Conservation (phyloP, 1,284 basidiomycete species). For the Irpex sp. region DNA sequence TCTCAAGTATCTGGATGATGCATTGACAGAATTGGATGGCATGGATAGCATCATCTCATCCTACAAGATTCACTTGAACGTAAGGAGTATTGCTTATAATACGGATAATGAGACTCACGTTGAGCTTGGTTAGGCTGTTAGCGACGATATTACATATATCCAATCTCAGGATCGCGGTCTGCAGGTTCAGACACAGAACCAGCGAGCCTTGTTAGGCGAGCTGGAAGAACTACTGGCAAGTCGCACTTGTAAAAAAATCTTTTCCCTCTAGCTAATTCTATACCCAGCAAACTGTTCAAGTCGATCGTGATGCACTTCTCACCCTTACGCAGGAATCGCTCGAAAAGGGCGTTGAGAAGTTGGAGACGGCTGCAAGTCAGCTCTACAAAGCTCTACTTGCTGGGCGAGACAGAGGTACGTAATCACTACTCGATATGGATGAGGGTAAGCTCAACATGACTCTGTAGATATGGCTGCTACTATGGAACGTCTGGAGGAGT, state of each 20-base stretch:
- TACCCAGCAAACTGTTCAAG: slow-evolving; percentile 85
- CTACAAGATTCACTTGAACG: slow-evolving; percentile 93
- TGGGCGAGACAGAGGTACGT: slow-evolving; percentile 76
- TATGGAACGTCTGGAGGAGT: slow-evolving; percentile 87
- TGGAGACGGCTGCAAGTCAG: slow-evolving; percentile 82
- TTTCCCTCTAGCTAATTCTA: slow-evolving; percentile 4
- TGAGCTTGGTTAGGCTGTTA: slow-evolving; percentile 63
- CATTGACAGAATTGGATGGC: slow-evolving; percentile 77
- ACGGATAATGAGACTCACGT: not conserved
- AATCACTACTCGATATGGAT: not conserved
- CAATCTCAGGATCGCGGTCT: slow-evolving; percentile 95
- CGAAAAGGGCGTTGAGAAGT: slow-evolving; percentile 73
- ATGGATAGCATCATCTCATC: slow-evolving; percentile 84
- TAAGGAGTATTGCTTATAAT: slow-evolving; percentile 31
- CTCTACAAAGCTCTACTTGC: slow-evolving; percentile 96
- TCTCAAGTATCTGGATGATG: slow-evolving; percentile 83
- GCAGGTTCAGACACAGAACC: slow-evolving; percentile 97
- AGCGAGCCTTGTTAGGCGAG: slow-evolving; percentile 76
- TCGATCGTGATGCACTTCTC: slow-evolving; percentile 71
- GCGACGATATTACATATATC: slow-evolving; percentile 93
- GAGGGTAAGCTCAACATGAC: not conserved
- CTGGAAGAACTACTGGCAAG: slow-evolving; percentile 79
- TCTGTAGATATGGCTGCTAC: slow-evolving; percentile 84
- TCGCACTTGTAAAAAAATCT: slow-evolving; percentile 5
- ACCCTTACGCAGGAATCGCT: slow-evolving; percentile 83